These are phyloP conservation scores for Saccharomyces pastorianus DNA, from an alignment of 1,139 yeast genomes.

Conservation along the genomic window DNA sequence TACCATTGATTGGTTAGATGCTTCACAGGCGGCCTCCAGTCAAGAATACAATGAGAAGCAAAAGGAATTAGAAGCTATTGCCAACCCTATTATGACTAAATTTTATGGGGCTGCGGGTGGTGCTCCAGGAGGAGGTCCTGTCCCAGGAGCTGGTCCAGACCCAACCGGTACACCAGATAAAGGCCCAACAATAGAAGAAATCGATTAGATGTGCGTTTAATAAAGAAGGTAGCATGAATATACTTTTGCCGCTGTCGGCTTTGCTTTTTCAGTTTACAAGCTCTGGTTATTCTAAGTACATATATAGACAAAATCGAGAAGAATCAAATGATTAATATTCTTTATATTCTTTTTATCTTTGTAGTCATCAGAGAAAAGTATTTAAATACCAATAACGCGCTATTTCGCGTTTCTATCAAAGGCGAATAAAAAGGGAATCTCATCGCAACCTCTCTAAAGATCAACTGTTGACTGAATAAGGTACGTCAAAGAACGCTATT, in stretches of 20 bases:
- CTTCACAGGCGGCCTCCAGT: constrained; percentile 74
- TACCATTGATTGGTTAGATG: constrained; percentile 78
- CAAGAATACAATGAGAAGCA: constrained; percentile 70
- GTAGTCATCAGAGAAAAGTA: too few species aligned
- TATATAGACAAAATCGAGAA: not conserved
- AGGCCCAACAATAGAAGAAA: constrained; percentile 71
- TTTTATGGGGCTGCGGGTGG: constrained; percentile 56
- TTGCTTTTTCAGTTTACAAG: too few species aligned
- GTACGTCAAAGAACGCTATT: not conserved
- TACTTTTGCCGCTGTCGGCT: not conserved
- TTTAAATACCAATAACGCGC: not conserved
- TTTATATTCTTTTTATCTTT: too few species aligned
- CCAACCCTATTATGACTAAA: constrained; percentile 58
- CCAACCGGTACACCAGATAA: constrained; percentile 41
- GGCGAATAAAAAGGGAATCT: not conserved
- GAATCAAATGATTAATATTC: too few species aligned
- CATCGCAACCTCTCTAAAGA: too few species aligned
- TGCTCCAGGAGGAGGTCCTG: constrained; percentile 42
- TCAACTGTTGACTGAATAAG: too few species aligned
- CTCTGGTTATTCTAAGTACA: not conserved
- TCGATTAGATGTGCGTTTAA: constrained; percentile 38
- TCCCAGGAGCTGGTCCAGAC: constrained; percentile 42
- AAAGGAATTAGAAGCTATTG: constrained; percentile 56
- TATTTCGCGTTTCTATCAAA: not conserved
- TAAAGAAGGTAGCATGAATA: not conserved